A percentile compares a stretch with the other conserved stretches of the same genome.
Evolutionary conservation across 2,329 filamentous ascomycete species (phyloP).

Genomic region (Penicillium corylophilum): DNA sequence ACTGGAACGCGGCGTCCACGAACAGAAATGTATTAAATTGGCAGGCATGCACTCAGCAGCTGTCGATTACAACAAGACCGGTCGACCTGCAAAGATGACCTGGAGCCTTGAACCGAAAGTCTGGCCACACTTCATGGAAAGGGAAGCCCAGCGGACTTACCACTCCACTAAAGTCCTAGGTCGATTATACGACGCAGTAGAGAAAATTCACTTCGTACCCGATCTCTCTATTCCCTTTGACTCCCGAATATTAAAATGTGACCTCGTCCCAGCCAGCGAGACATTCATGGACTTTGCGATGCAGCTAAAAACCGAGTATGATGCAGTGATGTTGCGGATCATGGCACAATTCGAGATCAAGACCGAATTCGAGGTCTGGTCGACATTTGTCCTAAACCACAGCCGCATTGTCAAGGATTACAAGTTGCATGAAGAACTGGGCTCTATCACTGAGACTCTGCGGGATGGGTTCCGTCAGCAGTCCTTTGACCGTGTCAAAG

Average conservation of each 20-base stretch:
- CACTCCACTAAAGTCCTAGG: slow-evolving; percentile 72
- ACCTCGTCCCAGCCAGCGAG: slow-evolving; percentile 55
- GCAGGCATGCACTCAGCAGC: slow-evolving; percentile 83
- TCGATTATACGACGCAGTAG: slow-evolving; percentile 75
- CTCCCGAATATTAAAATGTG: slow-evolving; percentile 62
- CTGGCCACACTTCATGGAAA: slow-evolving; percentile 91
- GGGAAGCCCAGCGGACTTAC: slow-evolving; percentile 58
- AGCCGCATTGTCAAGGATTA: slow-evolving; percentile 73
- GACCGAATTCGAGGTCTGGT: slow-evolving; percentile 91
- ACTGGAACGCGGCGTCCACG: slow-evolving; percentile 62
- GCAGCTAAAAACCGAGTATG: slow-evolving; percentile 73
- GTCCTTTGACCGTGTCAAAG: slow-evolving; percentile 66
- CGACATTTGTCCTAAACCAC: slow-evolving; percentile 76
- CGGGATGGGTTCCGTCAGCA: slow-evolving; percentile 67
- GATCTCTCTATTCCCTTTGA: slow-evolving; percentile 75
- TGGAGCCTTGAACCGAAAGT: slow-evolving; percentile 57
- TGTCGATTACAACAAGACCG: slow-evolving; percentile 93
- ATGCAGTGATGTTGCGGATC: slow-evolving; percentile 70
- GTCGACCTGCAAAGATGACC: slow-evolving; percentile 69
- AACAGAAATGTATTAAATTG: slow-evolving; percentile 68
- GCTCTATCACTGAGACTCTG: slow-evolving; percentile 63
- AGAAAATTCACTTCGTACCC: slow-evolving; percentile 67
- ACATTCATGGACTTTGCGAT: slow-evolving; percentile 59
- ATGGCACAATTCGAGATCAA: slow-evolving; percentile 81
- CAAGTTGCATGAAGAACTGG: slow-evolving; percentile 82